A percentile compares a stretch with the other conserved stretches of the same genome.
These are phyloP conservation scores for Macrolepiota albuminosa DNA, from an alignment of 768 basidiomycete species.

Conservation along the genomic window DNA sequence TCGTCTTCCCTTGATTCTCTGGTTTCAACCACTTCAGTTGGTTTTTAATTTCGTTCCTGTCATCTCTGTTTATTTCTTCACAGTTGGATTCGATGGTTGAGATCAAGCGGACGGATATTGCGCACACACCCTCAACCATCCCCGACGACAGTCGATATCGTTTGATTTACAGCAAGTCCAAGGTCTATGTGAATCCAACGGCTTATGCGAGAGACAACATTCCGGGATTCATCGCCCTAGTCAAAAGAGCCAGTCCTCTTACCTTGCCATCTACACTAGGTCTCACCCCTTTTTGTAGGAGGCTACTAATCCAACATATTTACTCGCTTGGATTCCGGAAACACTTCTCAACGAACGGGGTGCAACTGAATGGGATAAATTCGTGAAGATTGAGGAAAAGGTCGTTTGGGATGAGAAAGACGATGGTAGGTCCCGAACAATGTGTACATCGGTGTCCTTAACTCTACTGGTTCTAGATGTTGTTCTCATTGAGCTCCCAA, in stretches of 20 bases:
- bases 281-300: conserved; percentile 41
- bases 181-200: conserved; percentile 95
- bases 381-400: conserved; percentile 77
- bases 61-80: not conserved
- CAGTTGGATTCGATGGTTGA: conserved; percentile 72
- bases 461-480: conserved; percentile 47
- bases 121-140: conserved; percentile 16
- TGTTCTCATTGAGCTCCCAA: conserved; percentile 81
- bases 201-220: conserved; percentile 91
- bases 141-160: conserved; percentile 61
- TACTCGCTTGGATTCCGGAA: conserved; percentile 94
- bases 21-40: conserved; percentile 45
- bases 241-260: conserved; percentile 68
- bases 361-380: conserved; percentile 84
- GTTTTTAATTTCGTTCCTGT: conserved; percentile 15
- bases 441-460: not conserved
- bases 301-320: conserved; percentile 66
- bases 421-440: conserved; percentile 46
- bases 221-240: conserved; percentile 87
- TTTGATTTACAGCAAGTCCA: conserved; percentile 86
- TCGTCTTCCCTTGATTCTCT: conserved; percentile 38
- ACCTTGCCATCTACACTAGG: not conserved
- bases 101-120: conserved; percentile 46
- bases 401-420: conserved; percentile 58
- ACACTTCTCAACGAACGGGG: conserved; percentile 79